A percentile compares a stretch with the other conserved stretches of the same genome.
Evolutionary conservation across 2,329 filamentous ascomycete genomes (phyloP).

Genomic region (Fusarium longipes): DNA sequence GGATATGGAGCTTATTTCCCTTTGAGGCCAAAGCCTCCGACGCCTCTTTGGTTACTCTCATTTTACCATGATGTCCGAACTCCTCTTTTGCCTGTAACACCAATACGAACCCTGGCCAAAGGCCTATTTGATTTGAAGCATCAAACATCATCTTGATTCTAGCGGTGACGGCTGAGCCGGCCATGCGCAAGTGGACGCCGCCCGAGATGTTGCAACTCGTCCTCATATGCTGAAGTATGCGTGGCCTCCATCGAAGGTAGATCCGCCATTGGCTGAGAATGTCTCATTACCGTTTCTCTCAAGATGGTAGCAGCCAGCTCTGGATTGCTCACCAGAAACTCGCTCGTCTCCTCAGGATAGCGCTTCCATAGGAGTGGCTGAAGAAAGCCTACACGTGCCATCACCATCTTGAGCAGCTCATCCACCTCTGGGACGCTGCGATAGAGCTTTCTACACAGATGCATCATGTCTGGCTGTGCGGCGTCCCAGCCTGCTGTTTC

Average conservation of each 20-base stretch:
- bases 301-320: constrained; percentile 60
- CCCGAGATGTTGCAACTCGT: constrained; percentile 20
- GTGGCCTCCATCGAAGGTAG: constrained; percentile 59
- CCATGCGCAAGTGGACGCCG: constrained; percentile 2
- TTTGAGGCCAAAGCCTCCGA: not conserved
- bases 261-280: constrained; percentile 50
- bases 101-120: not conserved
- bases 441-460: constrained; percentile 57
- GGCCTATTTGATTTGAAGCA: not conserved
- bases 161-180: not conserved
- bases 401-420: constrained; percentile 59
- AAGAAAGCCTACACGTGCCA: constrained; percentile 61
- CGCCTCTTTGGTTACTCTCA: not conserved
- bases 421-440: constrained; percentile 58
- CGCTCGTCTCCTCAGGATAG: constrained; percentile 54
- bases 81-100: not conserved
- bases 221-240: constrained; percentile 17
- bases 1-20: constrained; percentile 4
- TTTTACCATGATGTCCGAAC: not conserved
- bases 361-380: constrained; percentile 58
- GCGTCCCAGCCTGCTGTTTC: constrained; percentile 57
- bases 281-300: constrained; percentile 58
- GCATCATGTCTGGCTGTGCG: constrained; percentile 57
- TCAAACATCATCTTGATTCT: not conserved
- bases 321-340: constrained; percentile 58